phyloP scores from a whole-genome alignment of 2,329 filamentous ascomycete genomes.

The Fusarium nanum region DNA sequence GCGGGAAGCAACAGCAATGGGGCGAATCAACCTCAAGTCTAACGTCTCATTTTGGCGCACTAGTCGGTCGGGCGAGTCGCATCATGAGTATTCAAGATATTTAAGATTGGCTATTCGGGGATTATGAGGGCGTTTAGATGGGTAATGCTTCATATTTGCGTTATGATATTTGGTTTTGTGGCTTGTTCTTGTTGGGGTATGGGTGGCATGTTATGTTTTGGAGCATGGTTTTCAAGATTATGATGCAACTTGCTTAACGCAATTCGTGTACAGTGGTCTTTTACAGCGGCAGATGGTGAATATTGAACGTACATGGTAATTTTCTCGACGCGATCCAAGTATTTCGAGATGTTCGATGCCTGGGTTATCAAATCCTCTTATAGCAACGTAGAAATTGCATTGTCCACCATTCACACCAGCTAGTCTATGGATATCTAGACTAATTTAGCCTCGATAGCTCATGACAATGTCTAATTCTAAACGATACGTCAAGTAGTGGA shows the following conservation, averaged over 20 bases:
- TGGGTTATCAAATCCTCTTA: not conserved
- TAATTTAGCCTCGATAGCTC: not conserved
- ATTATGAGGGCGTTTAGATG: conserved; percentile 39
- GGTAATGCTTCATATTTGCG: conserved; percentile 15
- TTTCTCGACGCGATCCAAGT: not conserved
- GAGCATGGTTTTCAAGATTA: conserved; percentile 39
- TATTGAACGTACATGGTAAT: conserved; percentile 6
- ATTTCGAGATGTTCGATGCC: not conserved
- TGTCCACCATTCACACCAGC: not conserved
- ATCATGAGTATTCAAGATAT: conserved; percentile 17
- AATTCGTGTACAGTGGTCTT: not conserved
- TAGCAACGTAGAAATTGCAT: not conserved
- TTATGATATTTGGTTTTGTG: conserved; percentile 24
- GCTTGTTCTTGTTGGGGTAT: conserved; percentile 20
- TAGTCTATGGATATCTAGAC: not conserved
- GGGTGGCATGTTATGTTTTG: conserved; percentile 39
- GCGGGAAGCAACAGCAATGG: conserved; percentile 48
- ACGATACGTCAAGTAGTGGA: not conserved
- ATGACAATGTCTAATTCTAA: not conserved
- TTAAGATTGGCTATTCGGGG: conserved; percentile 19
- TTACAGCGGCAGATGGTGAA: conserved; percentile 4
- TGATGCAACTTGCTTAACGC: conserved; percentile 21
- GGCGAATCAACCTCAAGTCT: conserved; percentile 43
- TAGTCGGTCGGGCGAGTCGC: conserved; percentile 30
- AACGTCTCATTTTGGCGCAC: conserved; percentile 31